Base-by-base conservation (phyloP, 1,139 yeast genomes). In the Suhomyces bokatorum region DNA sequence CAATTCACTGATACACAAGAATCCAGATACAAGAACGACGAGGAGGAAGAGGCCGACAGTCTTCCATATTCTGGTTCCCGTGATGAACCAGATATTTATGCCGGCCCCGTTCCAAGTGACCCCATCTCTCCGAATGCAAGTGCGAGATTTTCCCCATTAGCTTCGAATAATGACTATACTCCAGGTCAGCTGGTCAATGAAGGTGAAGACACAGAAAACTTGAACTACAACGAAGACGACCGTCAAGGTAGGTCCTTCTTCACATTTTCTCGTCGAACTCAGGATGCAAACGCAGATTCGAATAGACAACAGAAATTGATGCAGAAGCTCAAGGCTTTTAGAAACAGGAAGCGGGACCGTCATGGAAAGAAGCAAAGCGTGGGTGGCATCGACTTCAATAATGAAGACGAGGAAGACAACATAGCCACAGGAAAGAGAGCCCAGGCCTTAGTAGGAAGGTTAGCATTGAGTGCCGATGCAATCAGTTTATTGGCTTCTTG, bases 401-500 rank as follows among this genome's bases (percentile, higher is more conserved):
- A 53, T 13, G 56, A 53, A 9, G 57, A 54, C 13, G 56, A 53
- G 8, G 62, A 58, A 8, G 64, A 59, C 15, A 73, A 68, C 27
- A 48, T 51, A 11, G 65, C 64, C 24, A 64, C 77, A 0, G 70
- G 71, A 9, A 67, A 73, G 47, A 72, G 87, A 51, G 89, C 95
- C 0, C 79, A 83, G 11, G 80, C 75, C 45, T 69, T 89, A 45
- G 69, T 90, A 5, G 78, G 80, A 15, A 79, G 88, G 36, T 69
- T 90, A 48, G 56, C 80, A 1, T 72, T 88, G 7, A 96, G 88
- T n/a, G 75, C 85, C 5, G 95, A 97, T 0, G 87, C 93, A 4
- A 85, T 89, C 0, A 70, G 87, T 47, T 73, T 90, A 44, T 73
- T 90, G 13, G 91, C 95, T 2, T 81, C 95, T 1, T 78, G 85